These are phyloP conservation scores for Tolypocladium pustulatum DNA, from an alignment of 2,329 filamentous ascomycete genomes.

Conservation along the genomic window DNA sequence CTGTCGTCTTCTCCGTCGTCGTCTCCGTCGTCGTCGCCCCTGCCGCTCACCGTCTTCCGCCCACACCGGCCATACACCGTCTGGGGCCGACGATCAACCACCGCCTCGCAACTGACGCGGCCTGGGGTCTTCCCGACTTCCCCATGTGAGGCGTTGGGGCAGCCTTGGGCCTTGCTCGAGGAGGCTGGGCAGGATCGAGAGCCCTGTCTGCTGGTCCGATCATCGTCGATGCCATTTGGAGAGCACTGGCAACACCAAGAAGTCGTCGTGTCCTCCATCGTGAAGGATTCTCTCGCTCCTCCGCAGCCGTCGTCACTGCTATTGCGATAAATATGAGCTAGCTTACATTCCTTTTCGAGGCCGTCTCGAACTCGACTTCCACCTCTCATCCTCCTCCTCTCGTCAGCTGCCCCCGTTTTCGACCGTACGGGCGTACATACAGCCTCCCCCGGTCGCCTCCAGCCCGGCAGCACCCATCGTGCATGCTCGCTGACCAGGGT, in stretches of 20 bases:
- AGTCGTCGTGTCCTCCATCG: not conserved
- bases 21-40: no score
- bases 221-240: not conserved
- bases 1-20: no score
- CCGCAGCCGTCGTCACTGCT: not conserved
- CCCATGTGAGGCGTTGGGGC: not conserved
- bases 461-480: not conserved
- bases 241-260: not conserved
- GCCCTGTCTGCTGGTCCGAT: not conserved
- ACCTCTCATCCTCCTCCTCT: no score
- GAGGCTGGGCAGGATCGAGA: not conserved
- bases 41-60: no score
- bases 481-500: not conserved
- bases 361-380: not conserved
- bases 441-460: not conserved
- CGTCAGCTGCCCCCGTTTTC: no score
- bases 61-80: not conserved
- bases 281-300: not conserved
- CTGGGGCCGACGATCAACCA: not conserved
- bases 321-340: not conserved
- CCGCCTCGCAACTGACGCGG: not conserved
- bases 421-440: not conserved
- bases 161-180: not conserved
- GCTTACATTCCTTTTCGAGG: not conserved
- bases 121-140: not conserved